Base-by-base conservation (phyloP, 176 grass and related monocot species). In the Ensete glaucum region DNA sequence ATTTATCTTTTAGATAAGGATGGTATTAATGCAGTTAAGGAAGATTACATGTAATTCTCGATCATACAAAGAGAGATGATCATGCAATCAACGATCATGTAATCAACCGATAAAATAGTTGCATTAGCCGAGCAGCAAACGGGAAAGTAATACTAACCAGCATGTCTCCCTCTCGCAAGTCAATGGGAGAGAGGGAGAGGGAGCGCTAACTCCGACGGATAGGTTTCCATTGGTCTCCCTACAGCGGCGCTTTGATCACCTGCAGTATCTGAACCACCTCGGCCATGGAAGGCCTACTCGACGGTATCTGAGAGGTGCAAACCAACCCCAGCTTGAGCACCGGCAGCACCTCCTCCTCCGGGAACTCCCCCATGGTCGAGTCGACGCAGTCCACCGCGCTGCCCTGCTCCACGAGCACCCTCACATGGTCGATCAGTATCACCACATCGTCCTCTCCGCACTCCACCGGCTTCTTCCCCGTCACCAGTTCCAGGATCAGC, bases 231-330 rank as follows among this genome's bases (percentile, higher is more conserved):
- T 43, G 34, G 34, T 43, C 4, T 43, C 34, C 72, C 9, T 64
- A 65, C 63, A 93, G 60, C 64, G 95, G 95, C 2, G 95, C 81
- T 73, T 85, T 84, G 82, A 94, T 98, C 79, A 98, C 90, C 86
- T 93, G 88, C 82, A 98, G 86, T 79, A 98, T 89, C 88, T 98
- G 95, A 52, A 98, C 95, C 72, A 98, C 90, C 78, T 98, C 95
- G 1, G 80, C 84, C 90, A 98, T 98, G 48, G 95, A 91, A 8
- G 95, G 95, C 53, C 95, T 62, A 64, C 92, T 98, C 0, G 90
- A 98, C 1, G 95, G 95, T 59, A 98, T 89, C 82, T 98, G 95
- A 50, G 95, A 98, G 51, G 90, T 88, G 85, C 95, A 98, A 54
- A 98, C 95, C 82, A 98, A 79, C 15, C 86, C 95, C 13, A 98